Evolutionary conservation across 192 early-diverging fungal genomes (phyloP), one percentile per base, ranked within the genome.

Genomic region (Coemansia sp.): DNA sequence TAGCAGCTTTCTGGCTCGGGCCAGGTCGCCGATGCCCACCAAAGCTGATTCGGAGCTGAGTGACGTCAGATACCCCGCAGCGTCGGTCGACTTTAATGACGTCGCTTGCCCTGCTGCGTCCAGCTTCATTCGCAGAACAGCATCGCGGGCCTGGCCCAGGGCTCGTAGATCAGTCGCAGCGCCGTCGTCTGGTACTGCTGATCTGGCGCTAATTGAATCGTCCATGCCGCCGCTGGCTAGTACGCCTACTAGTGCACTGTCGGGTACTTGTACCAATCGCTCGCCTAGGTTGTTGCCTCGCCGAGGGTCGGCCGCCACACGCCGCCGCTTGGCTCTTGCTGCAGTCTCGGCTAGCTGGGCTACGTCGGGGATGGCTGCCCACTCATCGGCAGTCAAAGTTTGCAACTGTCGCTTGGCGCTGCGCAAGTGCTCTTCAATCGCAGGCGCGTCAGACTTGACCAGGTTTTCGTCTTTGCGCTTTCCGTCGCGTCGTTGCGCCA

Each of bases 11-110:
- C 98, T 87, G 1, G 96, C 96, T 49, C 95, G 92, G 70, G 95
- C 94, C 55, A 97, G 88, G 78, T 98, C 96, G 61, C 85, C 86
- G 50, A 90, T 88, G 26, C 74, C 74, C 7, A 84, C 66, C 86
- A 26, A 26, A 2, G 60, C 89, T 87, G 32, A 72, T 70, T 8
- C 85, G 64, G 90, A 91, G 75, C 91, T 92, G 14, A 99, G 87
- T 59, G 92, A 96, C 2, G 98, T 98, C 49, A 99, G 75, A 73
- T 99, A 99, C 11, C 98, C 98, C 40, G 94, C 95, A 5, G 96
- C 92, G 62, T 99, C 96, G 2, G 55, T 17, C 2, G 30, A 11
- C 13, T 55, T 58, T 6, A 17, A 6, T 55, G 98, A 87, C 11
- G 91, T 96, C 3, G 94, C 94, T 78, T 93, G 86, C 13, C 95